Base-by-base conservation (phyloP, 108 stramenopile genomes). In the Nitzschia palea region DNA sequence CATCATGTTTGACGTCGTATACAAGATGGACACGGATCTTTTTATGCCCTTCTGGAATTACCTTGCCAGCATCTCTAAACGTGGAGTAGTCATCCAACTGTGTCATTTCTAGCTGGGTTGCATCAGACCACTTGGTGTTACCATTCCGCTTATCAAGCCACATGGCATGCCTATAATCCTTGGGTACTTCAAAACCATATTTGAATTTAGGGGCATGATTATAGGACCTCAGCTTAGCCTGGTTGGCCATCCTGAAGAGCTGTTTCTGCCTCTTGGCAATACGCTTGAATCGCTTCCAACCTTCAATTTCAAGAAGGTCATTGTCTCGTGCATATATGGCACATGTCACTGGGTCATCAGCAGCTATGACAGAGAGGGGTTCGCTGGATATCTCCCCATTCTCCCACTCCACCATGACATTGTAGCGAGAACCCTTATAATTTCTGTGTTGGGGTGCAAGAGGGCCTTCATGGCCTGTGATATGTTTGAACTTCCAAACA, bases 161-260 rank as follows among this genome's bases (percentile, higher is more conserved):
- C 0, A 62, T 3, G 2, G 79, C 74, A 9, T 80, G 62, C 42
- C 47, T 54, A 6, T 40, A 15, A 35, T 51, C 43, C 0, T 64
- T 33, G n/a, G 79, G 70, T 0, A 80, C 50, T 22, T 67, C 33
- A n/a, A 57, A 8, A 25, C 74, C 79, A 40, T 57, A 80, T 58
- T 66, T 71, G 70, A 70, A 74, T 35, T 51, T 47, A 5, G 50
- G 48, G 18, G 42, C 23, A 37, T 15, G 17, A 17, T n/a, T 14
- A 14, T 15, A 26, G 47, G 15, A 12, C 4, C 18, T 42, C 12
- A 9, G 32, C 2, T 28, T 48, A 20, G 20, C 63, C 4, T 50
- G 28, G 42, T 42, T 9, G 12, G 9, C 42, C 14, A 9, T 42
- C 12, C 14, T n/a, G n/a, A n/a, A n/a, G n/a, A n/a, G n/a, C n/a